Evolutionary conservation across 148 eudicot species (phyloP), one percentile per base, ranked within the genome.

Genomic region (Silene latifolia): DNA sequence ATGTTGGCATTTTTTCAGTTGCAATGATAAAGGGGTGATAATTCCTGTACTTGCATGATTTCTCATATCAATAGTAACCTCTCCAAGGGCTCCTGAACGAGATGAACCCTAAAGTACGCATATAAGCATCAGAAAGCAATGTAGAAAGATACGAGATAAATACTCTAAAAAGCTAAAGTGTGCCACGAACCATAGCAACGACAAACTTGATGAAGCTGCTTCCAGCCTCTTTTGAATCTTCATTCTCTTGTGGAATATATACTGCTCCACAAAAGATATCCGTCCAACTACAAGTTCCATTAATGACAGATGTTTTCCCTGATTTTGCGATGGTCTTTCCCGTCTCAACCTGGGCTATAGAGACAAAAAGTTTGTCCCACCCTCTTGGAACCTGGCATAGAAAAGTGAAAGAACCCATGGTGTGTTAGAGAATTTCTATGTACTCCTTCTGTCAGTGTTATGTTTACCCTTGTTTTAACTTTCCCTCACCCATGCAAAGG

Each of bases 61-160:
- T 11, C 82, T 80, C 77, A 91, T 66, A 79, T 91, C 87, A 75
- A 91, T 63, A 46, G 72, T 78, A 80, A 84, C 85, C 79, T 91
- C 97, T 71, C 97, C 97, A 66, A 91, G 97, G 72, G 87, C 76
- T 39, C 90, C 86, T 63, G 97, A 87, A 75, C 89, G 88, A 59
- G 90, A 83, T 68, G 97, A 82, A 73, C 93, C 93, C 97, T 91
- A 73, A 27, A 77, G 54, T 11, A 72, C 61, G 58, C 62, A 81
- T 19, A 76, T 64, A 69, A 56, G 71, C 53, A 56, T 71, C n/a
- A 56, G 21, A 76, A 76, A 8, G 3, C 59, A 19, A 70, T 44
- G 2, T 12, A 73, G 25, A 51, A n/a, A 35, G 29, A 67, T 11
- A 15, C 25, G 21, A 32, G 57, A 72, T 15, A 27, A 58, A 47